Percentiles rank a stretch among this genome's conserved stretches.
These are phyloP conservation scores for Cucumis melo DNA, from an alignment of 306 rosid genomes.

Conservation along the genomic window DNA sequence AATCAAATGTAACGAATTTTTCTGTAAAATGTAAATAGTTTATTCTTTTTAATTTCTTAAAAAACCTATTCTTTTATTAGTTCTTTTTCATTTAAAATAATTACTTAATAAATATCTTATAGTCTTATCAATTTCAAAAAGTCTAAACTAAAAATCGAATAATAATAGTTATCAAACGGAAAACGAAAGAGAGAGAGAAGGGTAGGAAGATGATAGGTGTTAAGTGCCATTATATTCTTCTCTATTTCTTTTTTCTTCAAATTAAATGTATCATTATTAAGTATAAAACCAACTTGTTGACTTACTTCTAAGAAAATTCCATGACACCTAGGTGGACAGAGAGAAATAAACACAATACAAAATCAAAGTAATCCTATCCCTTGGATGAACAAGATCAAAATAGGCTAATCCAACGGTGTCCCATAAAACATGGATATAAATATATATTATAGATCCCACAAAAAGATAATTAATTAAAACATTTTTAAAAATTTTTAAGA, in stretches of 20 bases:
- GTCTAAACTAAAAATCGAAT: too few relatives aligned
- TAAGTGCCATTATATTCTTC: neutral
- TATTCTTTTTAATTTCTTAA: too few relatives aligned
- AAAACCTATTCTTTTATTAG: too few relatives aligned
- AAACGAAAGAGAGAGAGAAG: neutral
- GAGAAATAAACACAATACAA: neutral
- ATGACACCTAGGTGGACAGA: neutral
- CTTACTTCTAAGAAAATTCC: slow-evolving; percentile 1
- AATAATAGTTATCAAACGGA: too few relatives aligned
- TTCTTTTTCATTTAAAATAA: too few relatives aligned
- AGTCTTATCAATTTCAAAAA: too few relatives aligned
- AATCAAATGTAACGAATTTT: too few relatives aligned
- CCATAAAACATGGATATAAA: neutral
- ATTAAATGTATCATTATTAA: slow-evolving; percentile 2
- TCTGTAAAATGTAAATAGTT: too few relatives aligned
- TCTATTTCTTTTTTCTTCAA: neutral
- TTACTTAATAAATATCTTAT: too few relatives aligned
- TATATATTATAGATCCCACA: neutral
- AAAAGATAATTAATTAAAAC: neutral
- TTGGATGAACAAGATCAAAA: neutral
- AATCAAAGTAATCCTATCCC: neutral
- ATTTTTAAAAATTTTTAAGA: neutral
- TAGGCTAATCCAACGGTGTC: neutral
- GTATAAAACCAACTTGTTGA: slow-evolving; percentile 6
- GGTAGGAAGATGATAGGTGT: neutral